Evolutionary conservation across 2,329 filamentous ascomycete species (phyloP), one percentile per base, ranked within the genome.

Genomic region (Stemphylium lycopersici): DNA sequence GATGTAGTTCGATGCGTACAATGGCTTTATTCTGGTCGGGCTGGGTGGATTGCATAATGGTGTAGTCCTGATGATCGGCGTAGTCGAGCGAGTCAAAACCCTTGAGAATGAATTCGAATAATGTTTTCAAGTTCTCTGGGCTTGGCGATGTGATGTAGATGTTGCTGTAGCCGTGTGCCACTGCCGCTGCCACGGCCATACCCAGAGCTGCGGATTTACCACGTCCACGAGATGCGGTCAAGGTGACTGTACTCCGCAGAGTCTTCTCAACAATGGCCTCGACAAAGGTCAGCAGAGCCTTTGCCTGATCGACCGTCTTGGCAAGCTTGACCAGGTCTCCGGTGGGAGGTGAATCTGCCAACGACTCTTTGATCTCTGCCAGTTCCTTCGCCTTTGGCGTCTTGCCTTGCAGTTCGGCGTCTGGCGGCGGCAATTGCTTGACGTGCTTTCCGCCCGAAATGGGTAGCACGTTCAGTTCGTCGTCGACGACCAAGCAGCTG

Each of bases 1-100:
- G 84, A 79, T 98, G 92, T 43, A 99, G 87, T 77, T 99, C 98
- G 62, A 99, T 95, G 47, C 95, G 84, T 16, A 99, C 95, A 70
- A 99, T 96, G 3, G 95, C 95, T 80, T 99, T 99, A 82, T 98
- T 97, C 81, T 98, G 97, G 64, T 97, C 93, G 0, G 95, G 93
- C 75, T 99, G 97, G 3, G 93, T 98, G 1, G 93, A 97, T 72
- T 99, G 95, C 52, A 98, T 92, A 64, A 99, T 98, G 48, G 92
- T 96, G 78, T 99, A 99, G 72, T 99, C 95, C 65, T 92, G 87
- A 72, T 99, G 95, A 67, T 99, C 95, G 61, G 92, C 86, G 70
- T 99, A 99, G 29, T 89, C 90, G 24, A 99, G 82, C 10, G 93
- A 90, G 73, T 99, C 95, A 68, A 99, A 99, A 0, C 93, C 95